phyloP scores from a whole-genome alignment of 2,329 filamentous ascomycete species.

The Hymenoscyphus scutula region DNA sequence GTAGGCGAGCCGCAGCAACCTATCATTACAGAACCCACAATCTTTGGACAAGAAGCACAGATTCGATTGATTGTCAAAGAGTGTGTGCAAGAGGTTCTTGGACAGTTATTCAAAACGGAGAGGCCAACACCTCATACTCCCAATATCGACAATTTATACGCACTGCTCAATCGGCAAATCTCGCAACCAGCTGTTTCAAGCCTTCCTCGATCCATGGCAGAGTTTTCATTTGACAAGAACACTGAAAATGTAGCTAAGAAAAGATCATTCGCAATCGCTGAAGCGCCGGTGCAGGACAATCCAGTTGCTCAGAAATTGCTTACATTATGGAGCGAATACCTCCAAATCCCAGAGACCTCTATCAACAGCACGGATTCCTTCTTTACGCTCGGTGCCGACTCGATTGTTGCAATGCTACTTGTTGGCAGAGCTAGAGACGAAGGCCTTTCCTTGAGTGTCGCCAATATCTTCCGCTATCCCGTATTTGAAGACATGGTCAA shows the following conservation, averaged over 20 bases:
- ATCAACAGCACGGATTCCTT: conserved; percentile 41
- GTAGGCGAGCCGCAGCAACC: background rate
- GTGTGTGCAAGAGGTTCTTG: conserved; percentile 15
- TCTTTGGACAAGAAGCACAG: background rate
- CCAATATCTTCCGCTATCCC: conserved; percentile 42
- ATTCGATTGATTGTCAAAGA: conserved; percentile 10
- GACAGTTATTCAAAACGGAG: conserved; percentile 15
- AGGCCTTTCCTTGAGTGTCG: conserved; percentile 40
- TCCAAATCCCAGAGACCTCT: conserved; percentile 20
- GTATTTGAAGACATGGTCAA: conserved; percentile 44
- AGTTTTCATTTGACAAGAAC: conserved; percentile 8
- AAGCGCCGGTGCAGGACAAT: background rate
- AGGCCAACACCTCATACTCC: background rate
- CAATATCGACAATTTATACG: background rate
- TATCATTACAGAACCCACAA: background rate
- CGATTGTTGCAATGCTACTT: conserved; percentile 40
- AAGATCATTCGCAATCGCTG: background rate
- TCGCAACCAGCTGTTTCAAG: background rate
- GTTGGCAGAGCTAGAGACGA: conserved; percentile 37
- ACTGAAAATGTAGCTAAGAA: background rate
- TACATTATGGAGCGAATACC: conserved; percentile 19
- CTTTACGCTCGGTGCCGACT: conserved; percentile 38
- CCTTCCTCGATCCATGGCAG: conserved; percentile 8
- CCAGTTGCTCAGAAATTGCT: conserved; percentile 18
- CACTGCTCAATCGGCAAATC: background rate